Evolutionary conservation across 2,329 filamentous ascomycete species (phyloP).

Genomic region (Fusarium setosum): DNA sequence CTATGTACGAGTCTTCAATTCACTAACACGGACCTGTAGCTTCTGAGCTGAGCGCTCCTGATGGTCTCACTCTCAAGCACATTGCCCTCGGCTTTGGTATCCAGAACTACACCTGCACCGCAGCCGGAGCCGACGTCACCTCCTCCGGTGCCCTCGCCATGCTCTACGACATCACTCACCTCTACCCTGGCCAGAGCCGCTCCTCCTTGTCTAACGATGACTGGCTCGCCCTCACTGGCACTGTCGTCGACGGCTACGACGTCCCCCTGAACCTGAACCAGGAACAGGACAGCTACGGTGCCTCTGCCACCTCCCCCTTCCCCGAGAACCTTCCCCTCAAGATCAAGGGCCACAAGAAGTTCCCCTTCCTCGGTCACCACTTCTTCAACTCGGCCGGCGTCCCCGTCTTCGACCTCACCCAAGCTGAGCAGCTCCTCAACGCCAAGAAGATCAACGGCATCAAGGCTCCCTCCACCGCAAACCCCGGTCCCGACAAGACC

Average conservation of each 20-base stretch:
- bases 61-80: conserved; percentile 58
- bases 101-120: conserved; percentile 76
- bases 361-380: conserved; percentile 71
- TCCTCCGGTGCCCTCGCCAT: conserved; percentile 68
- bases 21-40: conserved; percentile 44
- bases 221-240: conserved; percentile 55
- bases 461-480: conserved; percentile 62
- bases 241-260: conserved; percentile 53
- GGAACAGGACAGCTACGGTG: conserved; percentile 48
- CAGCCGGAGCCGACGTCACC: conserved; percentile 47
- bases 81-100: conserved; percentile 73
- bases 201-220: conserved; percentile 51
- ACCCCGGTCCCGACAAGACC: conserved; percentile 58
- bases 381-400: conserved; percentile 67
- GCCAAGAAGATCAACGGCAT: conserved; percentile 61
- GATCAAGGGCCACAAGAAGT: conserved; percentile 48
- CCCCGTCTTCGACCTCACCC: conserved; percentile 70
- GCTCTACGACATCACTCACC: conserved; percentile 66
- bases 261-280: conserved; percentile 62
- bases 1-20: conserved; percentile 1
- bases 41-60: conserved; percentile 56
- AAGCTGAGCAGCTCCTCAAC: conserved; percentile 52
- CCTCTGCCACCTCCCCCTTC: conserved; percentile 60
- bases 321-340: conserved; percentile 50
- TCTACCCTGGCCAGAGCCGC: conserved; percentile 60